phyloP scores from a whole-genome alignment of 768 basidiomycete species.

The Rhizopogon vesiculosus region DNA sequence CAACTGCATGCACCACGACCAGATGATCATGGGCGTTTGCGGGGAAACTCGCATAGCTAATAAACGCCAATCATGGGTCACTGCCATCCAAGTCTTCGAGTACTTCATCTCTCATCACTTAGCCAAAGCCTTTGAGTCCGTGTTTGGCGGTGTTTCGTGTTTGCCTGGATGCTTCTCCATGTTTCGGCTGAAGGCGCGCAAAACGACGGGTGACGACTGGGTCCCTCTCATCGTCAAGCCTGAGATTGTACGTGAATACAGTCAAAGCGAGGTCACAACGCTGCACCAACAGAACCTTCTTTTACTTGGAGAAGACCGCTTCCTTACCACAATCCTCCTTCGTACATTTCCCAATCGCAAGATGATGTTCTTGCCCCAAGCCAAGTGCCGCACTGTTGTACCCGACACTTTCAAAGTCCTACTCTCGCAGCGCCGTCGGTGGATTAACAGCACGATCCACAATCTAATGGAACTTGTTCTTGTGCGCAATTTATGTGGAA shows the following conservation, averaged over 20 bases:
- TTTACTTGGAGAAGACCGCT: slow-evolving; percentile 96
- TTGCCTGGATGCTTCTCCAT: slow-evolving; percentile 99
- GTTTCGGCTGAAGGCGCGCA: slow-evolving; percentile 96
- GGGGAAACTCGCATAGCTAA: slow-evolving; percentile 99
- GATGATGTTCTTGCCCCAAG: slow-evolving; percentile 99
- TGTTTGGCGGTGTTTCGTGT: slow-evolving; percentile 99
- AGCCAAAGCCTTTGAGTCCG: slow-evolving; percentile 97
- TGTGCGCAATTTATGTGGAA: slow-evolving; percentile 95
- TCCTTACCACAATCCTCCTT: slow-evolving; percentile 93
- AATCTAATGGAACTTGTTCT: slow-evolving; percentile 98
- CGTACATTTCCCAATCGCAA: slow-evolving; percentile 98
- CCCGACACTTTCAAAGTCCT: slow-evolving; percentile 93
- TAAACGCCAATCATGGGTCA: slow-evolving; percentile 98
- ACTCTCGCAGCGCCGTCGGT: slow-evolving; percentile 93
- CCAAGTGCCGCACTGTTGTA: slow-evolving; percentile 89
- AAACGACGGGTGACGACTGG: slow-evolving; percentile 89
- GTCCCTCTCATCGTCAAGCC: slow-evolving; percentile 95
- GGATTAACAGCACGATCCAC: slow-evolving; percentile 99
- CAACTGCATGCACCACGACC: slow-evolving; percentile 98
- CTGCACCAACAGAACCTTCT: slow-evolving; percentile 98
- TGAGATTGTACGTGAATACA: slow-evolving; percentile 96
- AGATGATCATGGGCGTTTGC: slow-evolving; percentile 98
- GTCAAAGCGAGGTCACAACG: slow-evolving; percentile 88
- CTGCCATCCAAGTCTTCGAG: slow-evolving; percentile 96
- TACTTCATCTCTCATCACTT: slow-evolving; percentile 99